Evolutionary conservation across 768 basidiomycete genomes (phyloP), one percentile per base, ranked within the genome.

Genomic region (Suillus ampliporus): DNA sequence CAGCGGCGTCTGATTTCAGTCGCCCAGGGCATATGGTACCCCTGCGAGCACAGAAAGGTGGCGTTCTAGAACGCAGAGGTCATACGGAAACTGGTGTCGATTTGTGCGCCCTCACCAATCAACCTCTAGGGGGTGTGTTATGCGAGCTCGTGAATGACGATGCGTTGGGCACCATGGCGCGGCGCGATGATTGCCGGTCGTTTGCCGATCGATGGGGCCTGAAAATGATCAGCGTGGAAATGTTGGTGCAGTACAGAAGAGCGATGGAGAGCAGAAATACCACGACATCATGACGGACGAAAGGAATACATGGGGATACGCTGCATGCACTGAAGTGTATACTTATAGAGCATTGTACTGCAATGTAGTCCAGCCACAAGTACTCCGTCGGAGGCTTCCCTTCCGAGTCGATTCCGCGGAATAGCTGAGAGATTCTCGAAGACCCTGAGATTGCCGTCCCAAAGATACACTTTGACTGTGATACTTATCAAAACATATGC

Each of bases 121-220:
- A 84, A 58, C 78, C 83, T 15, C 84, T 86, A 4, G 78, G 79
- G 0, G 97, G 95, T 7, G 82, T 99, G 0, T 84, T 99, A 38
- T 99, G 97, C 72, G 97, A 99, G 74, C 79, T 99, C 41, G 95
- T 99, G 17, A 97, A 98, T 60, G 94, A 98, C 66, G 90, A 98
- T 73, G 84, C 84, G 15, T 77, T 84, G 67, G 97, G 97, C 0
- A 88, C 83, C 17, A 99, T 99, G 97, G 93, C 95, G n/a, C 82
- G 96, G 19, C 79, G 95, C 40, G 96, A 99, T 70, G 96, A 95
- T 69, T 97, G 96, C 72, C 84, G 94, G 65, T 83, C 86, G 41
- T 99, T 99, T 71, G 96, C 97, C 13, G 88, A 94, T 76, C 79
- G 83, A 26, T 95, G 91, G 90, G 92, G 94, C 10, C 71, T 99